Conservation (phyloP, 345 rosid species). For the Melastoma malabathricum region DNA sequence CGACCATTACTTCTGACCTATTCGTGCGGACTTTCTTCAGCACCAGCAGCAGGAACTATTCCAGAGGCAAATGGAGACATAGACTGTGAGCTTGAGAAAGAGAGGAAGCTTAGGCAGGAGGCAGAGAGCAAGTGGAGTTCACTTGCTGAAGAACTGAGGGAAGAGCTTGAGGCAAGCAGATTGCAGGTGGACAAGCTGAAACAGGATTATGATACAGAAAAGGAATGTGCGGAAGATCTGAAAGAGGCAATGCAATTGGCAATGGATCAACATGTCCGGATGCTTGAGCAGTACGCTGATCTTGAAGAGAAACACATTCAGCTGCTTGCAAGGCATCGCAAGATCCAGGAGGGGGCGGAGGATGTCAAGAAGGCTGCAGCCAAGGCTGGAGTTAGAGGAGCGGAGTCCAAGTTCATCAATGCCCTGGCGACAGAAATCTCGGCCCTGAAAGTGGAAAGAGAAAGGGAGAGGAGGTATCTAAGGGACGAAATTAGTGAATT, state of each 20-base stretch:
- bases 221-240: conserved; percentile 72
- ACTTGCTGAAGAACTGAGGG: conserved; percentile 70
- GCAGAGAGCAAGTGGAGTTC: conserved; percentile 92
- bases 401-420: conserved; percentile 88
- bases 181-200: conserved; percentile 43
- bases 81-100: conserved; percentile 47
- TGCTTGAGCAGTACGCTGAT: conserved; percentile 96
- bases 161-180: conserved; percentile 59
- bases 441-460: conserved; percentile 70
- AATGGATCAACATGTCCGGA: conserved; percentile 88
- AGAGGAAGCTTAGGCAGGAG: conserved; percentile 55
- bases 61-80: conserved; percentile 48
- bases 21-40: conserved; percentile 32
- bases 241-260: conserved; percentile 93
- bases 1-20: conserved; percentile 47
- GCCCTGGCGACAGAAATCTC: conserved; percentile 90
- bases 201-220: conserved; percentile 70
- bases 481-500: conserved; percentile 86
- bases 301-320: conserved; percentile 89
- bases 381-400: conserved; percentile 81
- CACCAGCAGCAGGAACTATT: conserved; percentile 32
- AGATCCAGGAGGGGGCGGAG: conserved; percentile 81
- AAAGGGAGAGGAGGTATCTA: conserved; percentile 67
- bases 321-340: conserved; percentile 82
- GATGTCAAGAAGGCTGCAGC: conserved; percentile 91